phyloP scores from a whole-genome alignment of 306 rosid species.

The Hippophae tibetana region DNA sequence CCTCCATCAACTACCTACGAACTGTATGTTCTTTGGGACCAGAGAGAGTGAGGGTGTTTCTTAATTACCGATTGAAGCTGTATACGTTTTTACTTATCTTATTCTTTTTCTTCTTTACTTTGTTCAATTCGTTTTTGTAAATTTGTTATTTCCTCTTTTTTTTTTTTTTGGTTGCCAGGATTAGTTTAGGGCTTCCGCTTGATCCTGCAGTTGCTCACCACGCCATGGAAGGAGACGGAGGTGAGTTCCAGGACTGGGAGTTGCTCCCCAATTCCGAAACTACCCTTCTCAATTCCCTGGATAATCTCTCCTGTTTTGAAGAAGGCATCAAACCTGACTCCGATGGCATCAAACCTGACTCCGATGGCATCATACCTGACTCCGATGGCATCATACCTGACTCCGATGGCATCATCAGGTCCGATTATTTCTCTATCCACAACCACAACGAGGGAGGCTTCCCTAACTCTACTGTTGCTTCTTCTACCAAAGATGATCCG shows the following conservation, averaged over 20 bases:
- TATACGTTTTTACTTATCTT: background rate
- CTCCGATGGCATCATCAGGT: constrained; percentile 41
- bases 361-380: constrained; percentile 30
- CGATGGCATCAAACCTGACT: constrained; percentile 36
- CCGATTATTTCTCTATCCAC: constrained; percentile 52
- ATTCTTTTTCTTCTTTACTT: background rate
- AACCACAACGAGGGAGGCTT: constrained; percentile 19
- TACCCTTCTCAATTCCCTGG: constrained; percentile 7
- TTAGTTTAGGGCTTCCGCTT: constrained; percentile 8
- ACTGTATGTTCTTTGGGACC: too few species aligned
- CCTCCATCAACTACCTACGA: too few species aligned
- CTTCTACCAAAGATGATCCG: constrained; percentile 6
- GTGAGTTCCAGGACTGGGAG: constrained; percentile 63
- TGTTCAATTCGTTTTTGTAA: background rate
- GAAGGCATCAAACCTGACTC: constrained; percentile 31
- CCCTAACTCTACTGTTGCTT: constrained; percentile 6
- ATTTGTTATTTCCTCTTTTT: background rate
- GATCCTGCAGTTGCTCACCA: background rate
- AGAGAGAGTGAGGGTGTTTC: too few species aligned
- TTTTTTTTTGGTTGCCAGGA: background rate
- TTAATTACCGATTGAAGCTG: too few species aligned
- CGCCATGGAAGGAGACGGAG: constrained; percentile 36
- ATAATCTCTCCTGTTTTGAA: constrained; percentile 8
- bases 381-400: constrained; percentile 31
- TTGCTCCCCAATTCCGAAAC: constrained; percentile 33